Evolutionary conservation across 768 basidiomycete genomes (phyloP), one percentile per base, ranked within the genome.

Genomic region (Daedaleopsis nitida): DNA sequence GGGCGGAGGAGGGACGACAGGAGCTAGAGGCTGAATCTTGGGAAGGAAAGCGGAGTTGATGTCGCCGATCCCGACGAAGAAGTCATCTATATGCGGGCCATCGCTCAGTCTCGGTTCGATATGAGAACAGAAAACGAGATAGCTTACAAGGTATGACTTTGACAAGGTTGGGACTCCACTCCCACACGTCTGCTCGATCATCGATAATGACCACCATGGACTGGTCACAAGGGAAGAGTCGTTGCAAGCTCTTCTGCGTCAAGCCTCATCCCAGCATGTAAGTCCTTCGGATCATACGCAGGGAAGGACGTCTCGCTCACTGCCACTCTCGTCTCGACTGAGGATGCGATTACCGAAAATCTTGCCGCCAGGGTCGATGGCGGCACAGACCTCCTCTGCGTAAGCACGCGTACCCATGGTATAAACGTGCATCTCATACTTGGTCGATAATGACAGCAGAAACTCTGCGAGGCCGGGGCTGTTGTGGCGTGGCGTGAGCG

Each of bases 181-280:
- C 92, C 97, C 97, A 99, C 35, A 99, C 96, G 71, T 99, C 97
- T 4, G 94, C 91, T 24, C 97, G 88, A 76, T 99, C 97, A 74
- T 99, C 97, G 60, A 99, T 98, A 67, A 99, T 92, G 66, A 98
- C 96, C 1, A 98, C 96, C 96, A 97, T 99, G 24, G 93, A 94
- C 42, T 92, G 94, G 75, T 98, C 96, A 58, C 92, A 94, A 7
- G 97, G 97, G 71, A 99, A 99, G 51, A 99, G 76, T 32, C 97
- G 82, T 71, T 94, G 88, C 23, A 99, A 75, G 70, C 87, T 93
- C 76, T 99, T 99, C 73, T 92, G 89, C 17, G 92, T 96, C 66
- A 96, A 80, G 73, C 92, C 93, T 94, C 35, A 6, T 8, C 4
- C 60, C 52, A 34, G 35, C 27, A 49, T 57, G 56, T 70, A 57